Conservation (phyloP, 73 alveolate genomes). For the Stentor roeselii region DNA sequence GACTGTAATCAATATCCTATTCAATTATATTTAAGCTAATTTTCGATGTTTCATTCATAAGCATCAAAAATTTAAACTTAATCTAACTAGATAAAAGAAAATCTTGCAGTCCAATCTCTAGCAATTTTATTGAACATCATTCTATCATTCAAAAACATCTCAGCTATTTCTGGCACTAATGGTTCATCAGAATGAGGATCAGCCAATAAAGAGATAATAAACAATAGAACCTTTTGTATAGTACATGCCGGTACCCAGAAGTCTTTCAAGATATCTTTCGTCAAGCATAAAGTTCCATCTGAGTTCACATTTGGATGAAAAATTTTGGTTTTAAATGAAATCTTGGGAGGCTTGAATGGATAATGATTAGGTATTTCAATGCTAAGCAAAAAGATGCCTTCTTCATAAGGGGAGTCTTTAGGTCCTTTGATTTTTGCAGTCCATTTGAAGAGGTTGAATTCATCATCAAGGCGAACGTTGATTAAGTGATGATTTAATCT, state of each 20-base stretch:
- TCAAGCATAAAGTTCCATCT: constrained; percentile 51
- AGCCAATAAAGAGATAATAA: constrained; percentile 64
- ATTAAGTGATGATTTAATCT: constrained; percentile 80
- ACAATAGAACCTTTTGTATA: constrained; percentile 61
- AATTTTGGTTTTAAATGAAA: constrained; percentile 37
- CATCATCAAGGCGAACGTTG: constrained; percentile 85
- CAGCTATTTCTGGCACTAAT: constrained; percentile 84
- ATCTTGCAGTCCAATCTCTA: constrained; percentile 62
- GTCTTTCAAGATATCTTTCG: constrained; percentile 71
- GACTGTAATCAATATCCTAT: too few species aligned
- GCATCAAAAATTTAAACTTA: too few species aligned
- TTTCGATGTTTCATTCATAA: too few species aligned
- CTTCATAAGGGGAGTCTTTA: constrained; percentile 36
- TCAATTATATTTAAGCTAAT: too few species aligned
- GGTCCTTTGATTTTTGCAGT: constrained; percentile 47
- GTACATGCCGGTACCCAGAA: constrained; percentile 82
- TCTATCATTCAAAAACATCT: constrained; percentile 67
- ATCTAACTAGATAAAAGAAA: too few species aligned
- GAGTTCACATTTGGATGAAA: constrained; percentile 4
- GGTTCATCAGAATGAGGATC: constrained; percentile 87
- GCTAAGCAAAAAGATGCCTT: constrained; percentile 42
- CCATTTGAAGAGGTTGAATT: constrained; percentile 60
- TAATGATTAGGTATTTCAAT: constrained; percentile 46
- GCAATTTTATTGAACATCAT: constrained; percentile 63
- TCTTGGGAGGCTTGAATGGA: constrained; percentile 65